Conservation (phyloP, 371 early-diverging fungal species). For the Batkoa obscura region DNA sequence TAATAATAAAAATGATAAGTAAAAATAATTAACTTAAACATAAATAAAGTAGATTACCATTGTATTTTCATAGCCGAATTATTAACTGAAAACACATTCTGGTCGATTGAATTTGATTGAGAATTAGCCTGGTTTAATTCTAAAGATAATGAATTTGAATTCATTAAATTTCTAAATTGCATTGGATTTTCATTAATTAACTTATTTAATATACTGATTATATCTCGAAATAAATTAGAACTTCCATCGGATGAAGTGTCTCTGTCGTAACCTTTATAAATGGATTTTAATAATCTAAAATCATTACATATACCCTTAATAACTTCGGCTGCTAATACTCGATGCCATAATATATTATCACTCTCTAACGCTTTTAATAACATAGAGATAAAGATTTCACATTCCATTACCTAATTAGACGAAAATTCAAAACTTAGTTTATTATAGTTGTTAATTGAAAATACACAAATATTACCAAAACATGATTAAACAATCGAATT, state of each 20-base stretch:
- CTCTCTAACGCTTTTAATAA: conserved; percentile 62
- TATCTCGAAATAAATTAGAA: conserved; percentile 56
- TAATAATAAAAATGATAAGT: conserved; percentile 7
- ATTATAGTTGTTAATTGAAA: background rate
- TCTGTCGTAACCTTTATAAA: conserved; percentile 60
- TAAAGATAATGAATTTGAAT: conserved; percentile 20
- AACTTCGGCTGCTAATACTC: conserved; percentile 73
- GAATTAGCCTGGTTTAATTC: conserved; percentile 16
- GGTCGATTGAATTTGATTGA: conserved; percentile 3
- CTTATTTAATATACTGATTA: conserved; percentile 54
- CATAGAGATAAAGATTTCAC: conserved; percentile 84
- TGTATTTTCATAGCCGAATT: conserved; percentile 47
- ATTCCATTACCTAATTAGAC: conserved; percentile 46
- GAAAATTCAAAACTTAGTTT: background rate
- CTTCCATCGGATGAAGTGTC: conserved; percentile 19
- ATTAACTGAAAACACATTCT: conserved; percentile 21
- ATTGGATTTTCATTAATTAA: conserved; percentile 63
- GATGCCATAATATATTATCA: conserved; percentile 57
- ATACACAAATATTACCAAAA: conserved; percentile 26
- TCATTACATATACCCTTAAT: conserved; percentile 49
- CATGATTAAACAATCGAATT: conserved; percentile 52
- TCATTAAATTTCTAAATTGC: conserved; percentile 8
- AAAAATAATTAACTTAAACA: no score
- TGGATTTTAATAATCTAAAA: conserved; percentile 27
- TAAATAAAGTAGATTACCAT: conserved; percentile 24